Evolutionary conservation across 2,329 filamentous ascomycete species (phyloP).

Genomic region (Aspergillus glaucus): DNA sequence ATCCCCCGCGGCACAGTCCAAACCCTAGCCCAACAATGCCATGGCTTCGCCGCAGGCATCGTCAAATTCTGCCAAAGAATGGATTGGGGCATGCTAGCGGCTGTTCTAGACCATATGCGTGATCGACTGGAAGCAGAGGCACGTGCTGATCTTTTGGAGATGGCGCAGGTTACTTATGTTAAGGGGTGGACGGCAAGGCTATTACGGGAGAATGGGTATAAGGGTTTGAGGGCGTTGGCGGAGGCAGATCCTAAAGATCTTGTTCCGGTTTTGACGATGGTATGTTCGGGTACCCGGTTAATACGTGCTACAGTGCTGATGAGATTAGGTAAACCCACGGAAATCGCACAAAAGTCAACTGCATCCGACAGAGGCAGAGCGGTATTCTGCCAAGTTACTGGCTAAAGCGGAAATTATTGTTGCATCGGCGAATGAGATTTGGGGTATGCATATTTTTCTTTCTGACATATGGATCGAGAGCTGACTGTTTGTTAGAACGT

Average conservation of each 20-base stretch:
- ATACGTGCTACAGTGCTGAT: slow-evolving; percentile 4
- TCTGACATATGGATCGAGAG: neutral
- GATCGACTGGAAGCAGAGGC: slow-evolving; percentile 68
- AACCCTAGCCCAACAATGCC: slow-evolving; percentile 65
- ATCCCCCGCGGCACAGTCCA: slow-evolving; percentile 66
- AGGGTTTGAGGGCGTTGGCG: slow-evolving; percentile 60
- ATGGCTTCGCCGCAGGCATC: slow-evolving; percentile 72
- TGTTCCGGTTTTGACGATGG: slow-evolving; percentile 66
- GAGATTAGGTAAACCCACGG: slow-evolving; percentile 57
- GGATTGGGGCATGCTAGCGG: slow-evolving; percentile 68
- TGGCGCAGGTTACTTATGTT: slow-evolving; percentile 66
- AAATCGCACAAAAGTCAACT: slow-evolving; percentile 48
- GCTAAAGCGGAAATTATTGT: slow-evolving; percentile 63
- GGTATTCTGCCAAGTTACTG: slow-evolving; percentile 58
- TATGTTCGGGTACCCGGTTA: slow-evolving; percentile 23
- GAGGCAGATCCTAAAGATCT: slow-evolving; percentile 63
- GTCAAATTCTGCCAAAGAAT: slow-evolving; percentile 73
- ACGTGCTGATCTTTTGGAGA: slow-evolving; percentile 61
- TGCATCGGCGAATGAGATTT: slow-evolving; percentile 62
- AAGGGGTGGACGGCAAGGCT: slow-evolving; percentile 69
- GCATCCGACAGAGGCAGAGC: slow-evolving; percentile 52
- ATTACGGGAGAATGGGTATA: slow-evolving; percentile 72
- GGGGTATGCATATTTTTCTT: slow-evolving; percentile 41
- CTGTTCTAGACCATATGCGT: slow-evolving; percentile 67
- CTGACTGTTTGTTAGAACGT: slow-evolving; percentile 22